A percentile compares a stretch with the other conserved stretches of the same genome.
Conservation (phyloP, 2,329 filamentous ascomycete genomes). For the Monosporascus ibericus region DNA sequence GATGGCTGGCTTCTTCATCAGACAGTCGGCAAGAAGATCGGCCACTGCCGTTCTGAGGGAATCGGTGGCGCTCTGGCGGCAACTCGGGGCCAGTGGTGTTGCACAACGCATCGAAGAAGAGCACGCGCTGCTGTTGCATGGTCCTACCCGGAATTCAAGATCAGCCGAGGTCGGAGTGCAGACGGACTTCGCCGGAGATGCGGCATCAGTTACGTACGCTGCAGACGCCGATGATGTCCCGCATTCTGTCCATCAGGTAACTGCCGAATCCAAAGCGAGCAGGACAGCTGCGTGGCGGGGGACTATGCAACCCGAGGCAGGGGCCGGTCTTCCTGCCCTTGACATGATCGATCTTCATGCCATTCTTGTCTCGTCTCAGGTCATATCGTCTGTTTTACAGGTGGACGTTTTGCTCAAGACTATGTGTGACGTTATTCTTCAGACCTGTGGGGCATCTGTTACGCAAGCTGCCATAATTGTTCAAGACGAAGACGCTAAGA, state of each 20-base stretch:
- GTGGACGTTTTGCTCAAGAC: constrained; percentile 71
- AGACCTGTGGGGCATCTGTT: constrained; percentile 66
- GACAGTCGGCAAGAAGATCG: constrained; percentile 58
- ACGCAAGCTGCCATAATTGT: constrained; percentile 69
- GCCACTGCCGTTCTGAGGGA: constrained; percentile 65
- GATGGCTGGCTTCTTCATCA: constrained; percentile 65
- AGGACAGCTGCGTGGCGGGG: constrained; percentile 59
- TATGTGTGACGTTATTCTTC: constrained; percentile 75
- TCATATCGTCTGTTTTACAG: constrained; percentile 72
- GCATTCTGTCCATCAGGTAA: constrained; percentile 36
- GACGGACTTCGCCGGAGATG: constrained; percentile 61
- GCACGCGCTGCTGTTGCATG: constrained; percentile 61
- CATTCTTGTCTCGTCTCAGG: constrained; percentile 71
- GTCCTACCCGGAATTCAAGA: constrained; percentile 51
- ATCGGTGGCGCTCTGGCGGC: constrained; percentile 60
- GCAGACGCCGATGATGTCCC: constrained; percentile 35
- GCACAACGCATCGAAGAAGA: constrained; percentile 62
- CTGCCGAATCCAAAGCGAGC: constrained; percentile 48
- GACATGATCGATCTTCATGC: constrained; percentile 80
- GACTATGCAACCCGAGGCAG: constrained; percentile 52
- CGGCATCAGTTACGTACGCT: constrained; percentile 45
- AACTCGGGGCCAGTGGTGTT: constrained; percentile 63
- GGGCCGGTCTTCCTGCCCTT: constrained; percentile 62
- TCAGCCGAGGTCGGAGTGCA: constrained; percentile 61
- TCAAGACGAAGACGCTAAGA: constrained; percentile 53